Percentiles rank a stretch among this genome's conserved stretches.
Conservation (phyloP, 768 basidiomycete genomes). For the Collybia nuda region DNA sequence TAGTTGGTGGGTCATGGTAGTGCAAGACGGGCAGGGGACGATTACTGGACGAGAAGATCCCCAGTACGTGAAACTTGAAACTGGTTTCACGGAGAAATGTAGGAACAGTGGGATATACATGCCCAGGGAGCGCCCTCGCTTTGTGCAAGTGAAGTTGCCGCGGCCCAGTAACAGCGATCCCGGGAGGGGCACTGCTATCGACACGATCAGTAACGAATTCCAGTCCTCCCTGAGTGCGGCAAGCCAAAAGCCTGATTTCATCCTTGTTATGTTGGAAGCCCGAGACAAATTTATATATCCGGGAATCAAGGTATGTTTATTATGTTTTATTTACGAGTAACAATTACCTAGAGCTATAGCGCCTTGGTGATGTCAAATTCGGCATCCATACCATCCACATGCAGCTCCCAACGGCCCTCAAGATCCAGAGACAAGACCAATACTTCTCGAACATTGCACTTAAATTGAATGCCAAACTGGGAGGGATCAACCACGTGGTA, state of each 20-base stretch:
- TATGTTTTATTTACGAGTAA: neutral
- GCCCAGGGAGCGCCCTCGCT: constrained; percentile 29
- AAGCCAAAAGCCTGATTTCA: constrained; percentile 49
- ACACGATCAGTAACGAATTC: constrained; percentile 39
- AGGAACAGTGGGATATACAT: constrained; percentile 56
- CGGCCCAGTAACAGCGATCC: constrained; percentile 20
- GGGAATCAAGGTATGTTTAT: constrained; percentile 57
- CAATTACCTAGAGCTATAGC: constrained; percentile 24
- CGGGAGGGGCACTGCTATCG: constrained; percentile 34
- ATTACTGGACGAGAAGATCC: constrained; percentile 44
- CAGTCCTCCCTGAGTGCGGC: constrained; percentile 21
- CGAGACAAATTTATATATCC: constrained; percentile 77
- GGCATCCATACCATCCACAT: constrained; percentile 78
- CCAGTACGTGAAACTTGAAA: constrained; percentile 40
- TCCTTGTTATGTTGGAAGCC: constrained; percentile 67
- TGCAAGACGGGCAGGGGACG: constrained; percentile 48
- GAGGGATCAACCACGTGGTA: constrained; percentile 75
- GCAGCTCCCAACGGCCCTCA: constrained; percentile 57
- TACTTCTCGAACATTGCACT: constrained; percentile 82
- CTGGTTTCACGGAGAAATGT: constrained; percentile 57
- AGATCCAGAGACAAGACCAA: constrained; percentile 63
- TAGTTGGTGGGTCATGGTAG: constrained; percentile 67
- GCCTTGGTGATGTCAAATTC: constrained; percentile 66
- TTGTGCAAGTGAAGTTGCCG: constrained; percentile 33
- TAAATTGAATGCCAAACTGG: constrained; percentile 82